phyloP scores from a whole-genome alignment of 495 filamentous ascomycete genomes.

The Penicillium pancosmium region DNA sequence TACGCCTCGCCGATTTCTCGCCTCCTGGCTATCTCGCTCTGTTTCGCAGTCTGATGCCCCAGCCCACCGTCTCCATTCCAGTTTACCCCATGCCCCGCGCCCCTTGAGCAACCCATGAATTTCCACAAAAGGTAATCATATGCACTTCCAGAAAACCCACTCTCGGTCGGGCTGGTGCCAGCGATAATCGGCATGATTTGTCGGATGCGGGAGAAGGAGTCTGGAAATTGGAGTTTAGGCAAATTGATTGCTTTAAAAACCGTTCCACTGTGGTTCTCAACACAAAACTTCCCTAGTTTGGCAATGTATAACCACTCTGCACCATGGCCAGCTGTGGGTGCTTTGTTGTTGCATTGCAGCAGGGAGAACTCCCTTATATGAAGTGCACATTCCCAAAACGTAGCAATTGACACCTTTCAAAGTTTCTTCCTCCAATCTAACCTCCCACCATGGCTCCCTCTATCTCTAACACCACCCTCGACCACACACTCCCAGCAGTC shows the following conservation, averaged over 20 bases:
- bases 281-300: conserved; percentile 20
- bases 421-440: not conserved
- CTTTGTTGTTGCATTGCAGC: not conserved
- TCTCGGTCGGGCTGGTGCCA: not conserved
- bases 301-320: conserved; percentile 19
- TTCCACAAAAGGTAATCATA: conserved; percentile 13
- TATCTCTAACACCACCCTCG: conserved; percentile 18
- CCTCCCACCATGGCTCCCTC: conserved; percentile 33
- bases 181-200: conserved; percentile 16
- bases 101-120: not conserved
- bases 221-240: conserved; percentile 7
- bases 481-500: conserved; percentile 24
- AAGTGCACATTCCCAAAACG: conserved; percentile 5
- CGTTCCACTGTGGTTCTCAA: conserved; percentile 19
- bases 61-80: conserved; percentile 7
- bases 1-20: not conserved
- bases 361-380: conserved; percentile 12
- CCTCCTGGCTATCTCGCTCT: not conserved
- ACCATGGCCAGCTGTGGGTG: conserved; percentile 2
- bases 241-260: not conserved
- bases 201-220: conserved; percentile 4
- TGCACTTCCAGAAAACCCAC: conserved; percentile 8
- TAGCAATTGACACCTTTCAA: not conserved
- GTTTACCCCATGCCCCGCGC: conserved; percentile 9
- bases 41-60: conserved; percentile 2